A percentile compares a stretch with the other conserved stretches of the same genome.
Conservation (phyloP, 768 basidiomycete species). For the Daedaleopsis nitida region DNA sequence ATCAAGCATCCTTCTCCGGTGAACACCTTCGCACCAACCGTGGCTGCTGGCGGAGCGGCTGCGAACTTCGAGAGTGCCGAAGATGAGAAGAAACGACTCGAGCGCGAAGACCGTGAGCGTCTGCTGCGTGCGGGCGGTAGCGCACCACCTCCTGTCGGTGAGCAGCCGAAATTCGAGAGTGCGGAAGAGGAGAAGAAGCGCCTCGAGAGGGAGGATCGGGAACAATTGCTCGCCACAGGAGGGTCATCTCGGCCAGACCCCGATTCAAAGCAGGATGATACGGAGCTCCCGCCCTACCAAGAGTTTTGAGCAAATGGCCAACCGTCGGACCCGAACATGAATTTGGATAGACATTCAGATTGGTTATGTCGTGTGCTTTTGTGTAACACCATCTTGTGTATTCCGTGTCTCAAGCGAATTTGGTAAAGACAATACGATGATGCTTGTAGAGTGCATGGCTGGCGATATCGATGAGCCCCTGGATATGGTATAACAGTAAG, state of each 20-base stretch:
- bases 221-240: constrained; percentile 40
- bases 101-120: constrained; percentile 50
- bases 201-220: constrained; percentile 55
- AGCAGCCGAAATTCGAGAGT: constrained; percentile 41
- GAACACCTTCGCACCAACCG: neutral
- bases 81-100: constrained; percentile 63
- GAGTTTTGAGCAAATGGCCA: constrained; percentile 32
- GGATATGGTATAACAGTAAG: too few species aligned
- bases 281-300: constrained; percentile 46
- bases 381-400: too few species aligned
- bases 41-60: constrained; percentile 7
- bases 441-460: too few species aligned
- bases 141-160: neutral
- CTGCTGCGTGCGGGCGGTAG: constrained; percentile 30
- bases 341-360: too few species aligned
- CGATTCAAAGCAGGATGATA: constrained; percentile 24
- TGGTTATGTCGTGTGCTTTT: too few species aligned
- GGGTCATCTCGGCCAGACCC: constrained; percentile 9
- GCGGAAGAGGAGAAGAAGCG: constrained; percentile 70
- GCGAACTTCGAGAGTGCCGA: constrained; percentile 49
- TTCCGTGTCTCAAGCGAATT: too few species aligned
- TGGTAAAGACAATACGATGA: too few species aligned
- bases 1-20: constrained; percentile 33
- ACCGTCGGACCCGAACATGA: too few species aligned
- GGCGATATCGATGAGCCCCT: too few species aligned